Conservation (phyloP, 306 rosid genomes). For the Cicer yamashitae region DNA sequence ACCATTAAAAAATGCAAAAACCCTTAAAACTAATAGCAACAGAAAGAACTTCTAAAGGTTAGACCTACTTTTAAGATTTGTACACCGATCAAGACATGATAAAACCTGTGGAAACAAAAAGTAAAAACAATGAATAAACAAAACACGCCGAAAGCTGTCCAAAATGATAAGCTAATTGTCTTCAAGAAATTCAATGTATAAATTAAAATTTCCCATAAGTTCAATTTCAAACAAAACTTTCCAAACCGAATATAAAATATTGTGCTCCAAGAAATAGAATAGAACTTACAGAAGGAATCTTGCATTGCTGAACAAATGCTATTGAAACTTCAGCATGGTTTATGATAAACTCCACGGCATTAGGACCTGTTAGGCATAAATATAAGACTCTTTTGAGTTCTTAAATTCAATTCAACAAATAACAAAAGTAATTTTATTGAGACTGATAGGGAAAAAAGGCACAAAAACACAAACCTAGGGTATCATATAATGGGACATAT, state of each 20-base stretch:
- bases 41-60: conserved; percentile 29
- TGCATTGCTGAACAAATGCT: conserved; percentile 87
- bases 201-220: conserved; percentile 1
- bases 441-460: conserved; percentile 29
- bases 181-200: conserved; percentile 26
- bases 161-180: conserved; percentile 4
- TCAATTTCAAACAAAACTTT: background rate
- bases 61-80: conserved; percentile 74
- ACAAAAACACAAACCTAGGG: conserved; percentile 66
- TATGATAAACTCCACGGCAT: conserved; percentile 92
- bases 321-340: conserved; percentile 89
- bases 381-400: background rate
- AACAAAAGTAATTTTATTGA: conserved; percentile 30
- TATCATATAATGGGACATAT: conserved; percentile 84
- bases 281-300: conserved; percentile 80
- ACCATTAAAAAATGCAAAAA: conserved; percentile 18
- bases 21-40: conserved; percentile 11
- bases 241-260: background rate
- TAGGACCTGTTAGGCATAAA: conserved; percentile 65
- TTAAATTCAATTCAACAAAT: conserved; percentile 2
- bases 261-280: conserved; percentile 32
- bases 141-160: background rate
- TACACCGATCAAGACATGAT: conserved; percentile 76
- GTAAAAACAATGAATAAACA: background rate
- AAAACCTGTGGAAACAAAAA: conserved; percentile 64